Evolutionary conservation across 2,329 filamentous ascomycete genomes (phyloP), one percentile per base, ranked within the genome.

Genomic region (Penicillium sp.): DNA sequence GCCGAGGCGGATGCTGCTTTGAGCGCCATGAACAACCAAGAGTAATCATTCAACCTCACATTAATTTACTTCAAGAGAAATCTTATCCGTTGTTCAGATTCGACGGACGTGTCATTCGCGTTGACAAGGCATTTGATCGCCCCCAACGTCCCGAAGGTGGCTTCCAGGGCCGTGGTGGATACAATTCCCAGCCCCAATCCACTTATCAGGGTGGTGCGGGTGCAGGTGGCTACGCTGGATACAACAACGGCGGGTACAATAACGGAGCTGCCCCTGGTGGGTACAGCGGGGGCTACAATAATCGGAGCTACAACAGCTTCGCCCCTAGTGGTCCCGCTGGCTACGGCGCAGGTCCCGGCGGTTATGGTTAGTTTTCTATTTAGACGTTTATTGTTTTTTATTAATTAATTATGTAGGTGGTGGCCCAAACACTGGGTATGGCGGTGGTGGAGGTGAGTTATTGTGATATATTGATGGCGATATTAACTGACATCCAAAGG

Each of bases 61-160:
- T 46, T 45, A 53, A 14, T 53, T 22, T n/a, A 43, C 19, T 42
- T 50, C 17, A 53, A 47, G 66, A n/a, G 19, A 35, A 64, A 56
- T 56, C 57, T 50, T 50, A 60, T 26, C 35, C 46, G 51, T 50
- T 17, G 52, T 53, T 49, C 64, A 96, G 92, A 69, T 96, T 97
- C 75, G 92, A 97, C 76, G 93, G 93, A 62, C 90, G 93, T 67
- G 86, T 85, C 63, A 97, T 99, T 74, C 91, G 93, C 66, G 93
- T 99, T 63, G 93, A 97, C 79, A 96, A 92, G 77, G 94, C 92
- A 59, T 92, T 91, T 56, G 92, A 97, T 75, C 88, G 87, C 63
- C 80, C 85, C 55, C 83, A 82, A 50, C 83, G 85, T 50, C 80
- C 80, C 49, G 80, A 83, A 50, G 75, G 77, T 52, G 75, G 76